Conservation (phyloP, 305 asterid species). For the Fraxinus platypoda region DNA sequence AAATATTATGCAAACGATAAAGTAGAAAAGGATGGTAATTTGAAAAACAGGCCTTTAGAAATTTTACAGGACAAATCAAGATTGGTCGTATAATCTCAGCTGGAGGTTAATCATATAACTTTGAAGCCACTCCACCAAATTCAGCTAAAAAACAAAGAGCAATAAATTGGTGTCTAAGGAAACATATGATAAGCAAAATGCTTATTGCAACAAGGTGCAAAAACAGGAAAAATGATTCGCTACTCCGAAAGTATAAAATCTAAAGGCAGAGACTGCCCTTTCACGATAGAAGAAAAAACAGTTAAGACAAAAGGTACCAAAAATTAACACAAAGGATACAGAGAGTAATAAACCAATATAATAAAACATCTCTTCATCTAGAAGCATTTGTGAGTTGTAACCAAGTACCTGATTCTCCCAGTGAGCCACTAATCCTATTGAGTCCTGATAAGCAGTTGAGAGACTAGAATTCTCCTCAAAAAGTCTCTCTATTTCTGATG, state of each 20-base stretch:
- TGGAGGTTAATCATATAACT: too few relatives aligned
- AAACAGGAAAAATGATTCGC: background rate
- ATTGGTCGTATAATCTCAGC: too few relatives aligned
- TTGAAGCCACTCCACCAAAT: too few relatives aligned
- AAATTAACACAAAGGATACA: background rate
- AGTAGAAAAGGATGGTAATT: too few relatives aligned
- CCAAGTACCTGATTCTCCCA: conserved; percentile 83
- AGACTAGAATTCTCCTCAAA: conserved; percentile 83
- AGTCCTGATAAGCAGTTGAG: conserved; percentile 79
- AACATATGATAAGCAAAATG: conserved; percentile 1
- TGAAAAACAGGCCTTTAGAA: too few relatives aligned
- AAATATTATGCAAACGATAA: too few relatives aligned
- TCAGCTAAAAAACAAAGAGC: too few relatives aligned
- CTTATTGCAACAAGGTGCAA: background rate
- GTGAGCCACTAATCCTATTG: conserved; percentile 59
- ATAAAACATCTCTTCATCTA: background rate
- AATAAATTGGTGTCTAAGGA: background rate
- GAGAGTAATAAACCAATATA: conserved; percentile 14
- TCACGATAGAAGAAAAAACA: background rate
- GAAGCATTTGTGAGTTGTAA: conserved; percentile 10
- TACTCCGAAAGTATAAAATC: background rate
- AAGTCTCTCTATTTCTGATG: conserved; percentile 87
- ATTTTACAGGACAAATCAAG: too few relatives aligned
- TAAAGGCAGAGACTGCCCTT: background rate
- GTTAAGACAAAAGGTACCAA: background rate